Conservation (phyloP, 768 basidiomycete species). For the Epithele typhae region DNA sequence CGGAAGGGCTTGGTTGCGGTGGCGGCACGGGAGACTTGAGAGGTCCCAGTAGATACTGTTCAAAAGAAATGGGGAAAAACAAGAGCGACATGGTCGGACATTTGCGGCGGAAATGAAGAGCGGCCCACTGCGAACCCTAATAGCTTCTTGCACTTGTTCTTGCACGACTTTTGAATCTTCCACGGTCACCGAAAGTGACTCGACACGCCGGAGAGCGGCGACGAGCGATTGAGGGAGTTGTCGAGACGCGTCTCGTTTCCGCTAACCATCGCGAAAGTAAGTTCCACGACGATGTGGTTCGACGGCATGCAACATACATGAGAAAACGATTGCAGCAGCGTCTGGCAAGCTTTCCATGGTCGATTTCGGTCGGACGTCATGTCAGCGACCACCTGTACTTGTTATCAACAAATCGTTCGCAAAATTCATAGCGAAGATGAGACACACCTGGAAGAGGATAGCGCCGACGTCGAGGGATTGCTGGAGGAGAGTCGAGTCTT, state of each 20-base stretch:
- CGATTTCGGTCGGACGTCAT: slow-evolving; percentile 22
- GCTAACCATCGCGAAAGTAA: no score
- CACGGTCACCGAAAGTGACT: slow-evolving; percentile 9
- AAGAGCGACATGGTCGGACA: slow-evolving; percentile 24
- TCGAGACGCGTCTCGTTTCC: slow-evolving; percentile 15
- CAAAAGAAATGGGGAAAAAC: slow-evolving; percentile 21
- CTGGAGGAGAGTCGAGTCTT: slow-evolving; percentile 34
- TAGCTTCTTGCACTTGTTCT: slow-evolving; percentile 23
- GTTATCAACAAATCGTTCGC: no score
- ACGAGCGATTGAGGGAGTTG: slow-evolving; percentile 11
- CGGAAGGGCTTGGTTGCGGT: no score
- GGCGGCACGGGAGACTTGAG: no score
- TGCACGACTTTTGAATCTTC: slow-evolving; percentile 9
- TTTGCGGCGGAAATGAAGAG: slow-evolving; percentile 23
- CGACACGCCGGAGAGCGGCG: slow-evolving; percentile 14
- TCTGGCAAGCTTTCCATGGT: slow-evolving; percentile 33
- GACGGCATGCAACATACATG: slow-evolving; percentile 25
- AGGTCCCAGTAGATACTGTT: slow-evolving; percentile 24
- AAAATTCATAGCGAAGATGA: no score
- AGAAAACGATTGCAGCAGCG: slow-evolving; percentile 41
- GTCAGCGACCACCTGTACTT: slow-evolving; percentile 30
- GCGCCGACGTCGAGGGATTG: slow-evolving; percentile 49
- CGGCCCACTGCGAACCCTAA: slow-evolving; percentile 32
- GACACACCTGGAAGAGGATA: slow-evolving; percentile 43
- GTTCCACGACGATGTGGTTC: no score